A percentile compares a stretch with the other conserved stretches of the same genome.
Evolutionary conservation across 495 filamentous ascomycete genomes (phyloP).

Genomic region (Xylaria flabelliformis): DNA sequence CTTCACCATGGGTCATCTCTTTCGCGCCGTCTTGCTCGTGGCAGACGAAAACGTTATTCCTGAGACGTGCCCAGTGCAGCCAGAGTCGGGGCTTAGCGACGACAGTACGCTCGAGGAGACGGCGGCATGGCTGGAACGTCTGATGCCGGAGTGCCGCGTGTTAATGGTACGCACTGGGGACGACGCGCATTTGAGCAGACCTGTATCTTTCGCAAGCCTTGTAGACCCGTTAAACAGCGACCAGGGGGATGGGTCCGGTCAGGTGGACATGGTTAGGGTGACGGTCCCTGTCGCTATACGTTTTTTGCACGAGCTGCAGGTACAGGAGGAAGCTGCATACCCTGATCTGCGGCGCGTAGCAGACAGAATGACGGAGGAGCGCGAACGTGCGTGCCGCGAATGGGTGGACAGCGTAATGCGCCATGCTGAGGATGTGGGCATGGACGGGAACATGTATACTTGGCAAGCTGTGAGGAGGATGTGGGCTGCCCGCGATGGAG

Average conservation of each 20-base stretch:
- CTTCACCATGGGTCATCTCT: conserved; percentile 32
- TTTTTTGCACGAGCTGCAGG: conserved; percentile 34
- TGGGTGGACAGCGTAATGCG: conserved; percentile 35
- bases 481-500: conserved; percentile 36
- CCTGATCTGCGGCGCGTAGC: conserved; percentile 28
- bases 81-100: conserved; percentile 20
- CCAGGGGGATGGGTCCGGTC: conserved; percentile 27
- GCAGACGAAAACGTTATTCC: conserved; percentile 34
- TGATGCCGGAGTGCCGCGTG: conserved; percentile 35
- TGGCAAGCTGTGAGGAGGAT: conserved; percentile 36
- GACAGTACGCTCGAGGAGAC: conserved; percentile 18
- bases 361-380: conserved; percentile 32
- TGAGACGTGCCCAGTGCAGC: conserved; percentile 30
- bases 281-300: conserved; percentile 34
- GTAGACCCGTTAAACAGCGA: conserved; percentile 28
- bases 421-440: conserved; percentile 33
- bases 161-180: conserved; percentile 36
- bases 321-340: conserved; percentile 30
- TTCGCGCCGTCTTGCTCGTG: conserved; percentile 33
- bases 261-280: conserved; percentile 32
- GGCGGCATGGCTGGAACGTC: conserved; percentile 30
- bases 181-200: conserved; percentile 35
- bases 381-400: conserved; percentile 30
- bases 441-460: conserved; percentile 32
- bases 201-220: conserved; percentile 34